Evolutionary conservation across 331 rosid species (phyloP).

Genomic region (Pyrus hybrid): DNA sequence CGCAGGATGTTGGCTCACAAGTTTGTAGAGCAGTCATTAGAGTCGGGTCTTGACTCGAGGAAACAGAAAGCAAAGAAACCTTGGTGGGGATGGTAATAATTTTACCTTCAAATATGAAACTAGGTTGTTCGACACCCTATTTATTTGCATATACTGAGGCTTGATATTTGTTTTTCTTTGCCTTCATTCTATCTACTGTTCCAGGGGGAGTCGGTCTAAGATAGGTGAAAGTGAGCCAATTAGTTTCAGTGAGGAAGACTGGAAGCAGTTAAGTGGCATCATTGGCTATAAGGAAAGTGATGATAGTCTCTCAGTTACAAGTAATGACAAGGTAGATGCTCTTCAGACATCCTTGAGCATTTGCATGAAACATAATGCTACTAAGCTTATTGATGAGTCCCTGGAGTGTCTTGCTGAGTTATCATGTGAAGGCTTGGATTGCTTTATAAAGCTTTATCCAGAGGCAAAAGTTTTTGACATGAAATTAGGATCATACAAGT

Average conservation of each 20-base stretch:
- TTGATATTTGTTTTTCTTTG: conserved; percentile 7
- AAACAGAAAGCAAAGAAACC: conserved; percentile 55
- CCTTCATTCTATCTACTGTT: conserved; percentile 11
- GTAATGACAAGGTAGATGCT: conserved; percentile 48
- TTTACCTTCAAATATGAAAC: conserved; percentile 7
- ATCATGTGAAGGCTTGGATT: conserved; percentile 79
- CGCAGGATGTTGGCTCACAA: conserved; percentile 96
- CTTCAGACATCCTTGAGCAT: conserved; percentile 69
- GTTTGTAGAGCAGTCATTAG: conserved; percentile 63
- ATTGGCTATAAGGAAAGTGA: conserved; percentile 93
- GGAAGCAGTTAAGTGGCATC: conserved; percentile 73
- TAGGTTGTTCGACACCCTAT: not conserved
- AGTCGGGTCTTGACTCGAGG: conserved; percentile 40
- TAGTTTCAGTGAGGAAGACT: conserved; percentile 76
- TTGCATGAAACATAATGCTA: conserved; percentile 86
- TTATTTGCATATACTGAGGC: not conserved
- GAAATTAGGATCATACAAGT: conserved; percentile 76
- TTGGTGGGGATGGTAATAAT: conserved; percentile 89
- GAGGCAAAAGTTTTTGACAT: conserved; percentile 79
- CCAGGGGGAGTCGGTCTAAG: conserved; percentile 58
- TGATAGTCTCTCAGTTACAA: conserved; percentile 36
- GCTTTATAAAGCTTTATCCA: conserved; percentile 76
- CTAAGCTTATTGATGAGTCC: conserved; percentile 80
- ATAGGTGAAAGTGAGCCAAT: conserved; percentile 66
- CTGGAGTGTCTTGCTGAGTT: conserved; percentile 67